A percentile compares a stretch with the other conserved stretches of the same genome.
Evolutionary conservation across 2,329 filamentous ascomycete genomes (phyloP).

Genomic region (Endothia cerciana): DNA sequence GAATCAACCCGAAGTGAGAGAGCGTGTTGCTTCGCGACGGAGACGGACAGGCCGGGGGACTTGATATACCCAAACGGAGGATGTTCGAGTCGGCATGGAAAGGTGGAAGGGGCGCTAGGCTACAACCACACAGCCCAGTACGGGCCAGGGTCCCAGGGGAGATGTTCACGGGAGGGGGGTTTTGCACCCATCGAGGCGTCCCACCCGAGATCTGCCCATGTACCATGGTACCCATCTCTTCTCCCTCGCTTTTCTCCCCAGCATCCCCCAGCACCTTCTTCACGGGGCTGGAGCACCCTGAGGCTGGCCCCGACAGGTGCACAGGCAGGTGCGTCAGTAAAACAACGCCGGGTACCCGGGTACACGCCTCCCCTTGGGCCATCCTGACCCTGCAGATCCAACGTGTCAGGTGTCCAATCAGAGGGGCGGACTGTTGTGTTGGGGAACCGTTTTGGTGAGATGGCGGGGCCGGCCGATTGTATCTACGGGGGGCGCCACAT

Average conservation of each 20-base stretch:
- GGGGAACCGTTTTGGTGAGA: constrained; percentile 29
- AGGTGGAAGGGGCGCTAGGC: no score
- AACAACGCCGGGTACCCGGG: background rate
- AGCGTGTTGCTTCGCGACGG: background rate
- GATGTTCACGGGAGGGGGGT: constrained; percentile 3
- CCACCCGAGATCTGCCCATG: background rate
- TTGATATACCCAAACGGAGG: constrained; percentile 17
- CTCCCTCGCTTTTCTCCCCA: background rate
- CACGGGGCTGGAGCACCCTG: background rate
- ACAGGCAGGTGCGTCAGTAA: background rate
- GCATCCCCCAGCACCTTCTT: background rate
- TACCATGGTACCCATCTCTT: background rate
- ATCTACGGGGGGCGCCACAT: background rate
- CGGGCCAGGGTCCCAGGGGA: background rate
- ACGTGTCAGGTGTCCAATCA: constrained; percentile 24
- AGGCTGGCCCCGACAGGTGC: background rate
- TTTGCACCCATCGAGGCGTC: constrained; percentile 6
- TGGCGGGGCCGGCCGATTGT: constrained; percentile 23
- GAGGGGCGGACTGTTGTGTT: constrained; percentile 21
- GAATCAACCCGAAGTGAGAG: constrained; percentile 3
- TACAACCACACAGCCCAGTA: background rate
- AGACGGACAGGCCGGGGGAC: constrained; percentile 1
- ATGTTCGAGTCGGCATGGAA: background rate
- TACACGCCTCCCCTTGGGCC: background rate
- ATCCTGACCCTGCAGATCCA: constrained; percentile 23